These are phyloP conservation scores for Cadophora luteo-olivacea DNA, from an alignment of 2,329 filamentous ascomycete species.

Conservation along the genomic window DNA sequence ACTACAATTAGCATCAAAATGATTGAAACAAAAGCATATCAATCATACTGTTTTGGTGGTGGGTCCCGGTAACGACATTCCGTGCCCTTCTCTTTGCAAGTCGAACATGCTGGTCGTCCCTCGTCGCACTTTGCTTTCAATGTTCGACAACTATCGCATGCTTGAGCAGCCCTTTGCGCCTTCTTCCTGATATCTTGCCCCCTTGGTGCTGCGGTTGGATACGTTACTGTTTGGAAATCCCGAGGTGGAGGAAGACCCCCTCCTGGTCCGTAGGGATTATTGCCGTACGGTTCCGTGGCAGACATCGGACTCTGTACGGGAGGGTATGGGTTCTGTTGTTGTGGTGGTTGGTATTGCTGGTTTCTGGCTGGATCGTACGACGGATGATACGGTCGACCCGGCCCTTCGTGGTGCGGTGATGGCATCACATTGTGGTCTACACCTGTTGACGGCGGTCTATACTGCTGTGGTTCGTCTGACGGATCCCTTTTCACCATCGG, in stretches of 20 bases:
- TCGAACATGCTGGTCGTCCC: conserved; percentile 76
- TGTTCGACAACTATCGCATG: conserved; percentile 87
- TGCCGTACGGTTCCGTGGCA: conserved; percentile 34
- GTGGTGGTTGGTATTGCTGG: conserved; percentile 26
- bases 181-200: conserved; percentile 36
- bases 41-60: conserved; percentile 83
- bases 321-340: conserved; percentile 29
- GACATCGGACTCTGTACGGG: conserved; percentile 42
- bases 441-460: conserved; percentile 44
- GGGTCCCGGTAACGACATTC: conserved; percentile 90
- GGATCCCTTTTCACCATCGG: conserved; percentile 62
- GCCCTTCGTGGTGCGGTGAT: conserved; percentile 38
- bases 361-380: conserved; percentile 35
- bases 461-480: conserved; percentile 45
- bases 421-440: conserved; percentile 39
- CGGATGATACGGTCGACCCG: conserved; percentile 32
- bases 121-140: conserved; percentile 94
- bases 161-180: conserved; percentile 57
- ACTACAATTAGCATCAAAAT: conserved; percentile 32
- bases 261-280: conserved; percentile 31
- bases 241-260: conserved; percentile 32
- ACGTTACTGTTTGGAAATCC: conserved; percentile 37
- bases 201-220: conserved; percentile 27
- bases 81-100: conserved; percentile 85
- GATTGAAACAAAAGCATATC: conserved; percentile 21